Base-by-base conservation (phyloP, 2,329 filamentous ascomycete genomes). In the Aspergillus texensis region DNA sequence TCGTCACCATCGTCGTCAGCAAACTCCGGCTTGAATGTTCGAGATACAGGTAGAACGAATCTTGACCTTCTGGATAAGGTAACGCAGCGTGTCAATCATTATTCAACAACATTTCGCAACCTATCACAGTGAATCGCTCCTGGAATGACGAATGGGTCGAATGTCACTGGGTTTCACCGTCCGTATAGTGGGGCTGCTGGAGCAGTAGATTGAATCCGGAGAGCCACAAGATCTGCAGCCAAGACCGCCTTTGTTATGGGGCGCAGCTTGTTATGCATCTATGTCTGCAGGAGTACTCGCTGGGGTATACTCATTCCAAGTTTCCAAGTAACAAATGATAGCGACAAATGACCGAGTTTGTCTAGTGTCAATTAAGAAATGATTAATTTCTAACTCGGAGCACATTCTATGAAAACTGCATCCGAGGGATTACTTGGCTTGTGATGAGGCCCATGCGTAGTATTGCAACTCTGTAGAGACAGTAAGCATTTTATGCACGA, bases 161-260 rank as follows among this genome's bases (percentile, higher is more conserved):
- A n/a, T 16, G 30, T 34, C 9, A 53, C 50, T 53, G 50, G 46
- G 50, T 11, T 32, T 34, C 26, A 34, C 30, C 1, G n/a, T 34
- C 30, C 5, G 19, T 12, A 6, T 12, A 32, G 30, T 34, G 50
- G 50, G 28, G 12, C 14, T 16, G 48, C 21, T 12, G 43, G 43
- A 24, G 26, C 26, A 52, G 48, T 28, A 8, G 21, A 16, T 32
- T 24, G 48, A 48, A 48, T 48, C 46, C 24, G 16, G 50, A 32
- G 50, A 24, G 43, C n/a, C 16, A 32, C 1, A 34, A 32, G 50
- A 53, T 53, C 50, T 53, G 50, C 50, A 34, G 50, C 50, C 50
- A 34, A 34, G 16, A 10, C 50, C 21, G 14, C 34, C 9, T 34
- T 16, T 19, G 30, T 3, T 34, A 10, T n/a, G 19, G 46, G 21